These are phyloP conservation scores for Penicillium nucicola DNA, from an alignment of 495 filamentous ascomycete genomes.

Conservation along the genomic window DNA sequence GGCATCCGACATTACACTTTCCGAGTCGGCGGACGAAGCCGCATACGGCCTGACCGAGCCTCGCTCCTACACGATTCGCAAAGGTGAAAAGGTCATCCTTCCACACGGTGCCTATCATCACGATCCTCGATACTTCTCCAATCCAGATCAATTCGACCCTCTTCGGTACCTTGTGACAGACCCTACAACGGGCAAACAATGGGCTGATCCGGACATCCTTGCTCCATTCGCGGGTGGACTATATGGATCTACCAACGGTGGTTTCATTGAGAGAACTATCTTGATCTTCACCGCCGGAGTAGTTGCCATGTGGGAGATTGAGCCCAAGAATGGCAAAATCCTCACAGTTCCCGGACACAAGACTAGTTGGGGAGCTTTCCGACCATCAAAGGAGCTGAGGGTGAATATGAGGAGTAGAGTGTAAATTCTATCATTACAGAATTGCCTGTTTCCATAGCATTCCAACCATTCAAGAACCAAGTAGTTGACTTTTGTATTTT, in stretches of 20 bases:
- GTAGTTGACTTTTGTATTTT: neutral
- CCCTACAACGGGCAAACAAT: constrained; percentile 27
- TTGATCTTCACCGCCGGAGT: constrained; percentile 47
- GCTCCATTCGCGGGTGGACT: constrained; percentile 46
- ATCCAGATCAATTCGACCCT: constrained; percentile 50
- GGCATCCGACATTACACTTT: constrained; percentile 40
- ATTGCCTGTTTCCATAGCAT: neutral
- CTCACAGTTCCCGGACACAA: constrained; percentile 32
- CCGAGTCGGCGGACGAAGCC: constrained; percentile 41
- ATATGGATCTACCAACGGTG: constrained; percentile 44
- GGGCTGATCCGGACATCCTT: constrained; percentile 26
- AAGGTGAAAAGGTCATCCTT: constrained; percentile 47
- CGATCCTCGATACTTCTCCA: constrained; percentile 45
- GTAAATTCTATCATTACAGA: constrained; percentile 7
- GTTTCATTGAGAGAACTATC: constrained; percentile 49
- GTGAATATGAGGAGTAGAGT: constrained; percentile 34
- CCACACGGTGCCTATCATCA: constrained; percentile 49
- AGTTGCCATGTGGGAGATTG: constrained; percentile 51
- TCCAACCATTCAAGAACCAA: too few relatives aligned
- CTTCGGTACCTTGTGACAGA: constrained; percentile 48
- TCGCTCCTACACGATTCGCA: constrained; percentile 42
- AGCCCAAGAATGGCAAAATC: constrained; percentile 29
- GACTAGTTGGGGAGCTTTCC: constrained; percentile 33
- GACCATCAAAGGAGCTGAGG: constrained; percentile 33
- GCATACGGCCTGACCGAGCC: constrained; percentile 20